These are phyloP conservation scores for Fraxinus excelsior DNA, from an alignment of 257 asterid genomes.

Conservation along the genomic window DNA sequence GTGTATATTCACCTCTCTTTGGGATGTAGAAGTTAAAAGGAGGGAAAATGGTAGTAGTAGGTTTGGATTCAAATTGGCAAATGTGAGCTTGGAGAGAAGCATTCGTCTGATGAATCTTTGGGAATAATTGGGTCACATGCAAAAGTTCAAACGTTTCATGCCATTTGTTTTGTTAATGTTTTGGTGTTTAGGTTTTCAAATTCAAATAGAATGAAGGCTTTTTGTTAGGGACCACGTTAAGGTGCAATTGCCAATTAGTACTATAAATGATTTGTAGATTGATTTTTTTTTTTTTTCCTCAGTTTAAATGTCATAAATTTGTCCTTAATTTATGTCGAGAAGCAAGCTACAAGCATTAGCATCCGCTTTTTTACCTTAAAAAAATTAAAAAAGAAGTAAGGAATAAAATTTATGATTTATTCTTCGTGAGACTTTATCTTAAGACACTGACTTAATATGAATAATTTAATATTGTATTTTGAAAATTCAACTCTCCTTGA, in stretches of 20 bases:
- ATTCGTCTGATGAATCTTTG: neutral
- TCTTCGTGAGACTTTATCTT: too few species aligned
- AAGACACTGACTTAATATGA: too few species aligned
- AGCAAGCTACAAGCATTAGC: too few species aligned
- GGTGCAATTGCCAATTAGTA: neutral
- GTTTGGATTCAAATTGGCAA: slow-evolving; percentile 2
- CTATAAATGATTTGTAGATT: neutral
- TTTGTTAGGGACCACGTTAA: neutral
- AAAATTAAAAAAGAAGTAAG: too few species aligned
- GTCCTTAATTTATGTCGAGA: too few species aligned
- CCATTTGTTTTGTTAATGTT: neutral
- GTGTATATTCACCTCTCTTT: neutral
- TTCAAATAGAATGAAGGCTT: neutral
- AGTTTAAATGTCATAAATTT: too few species aligned
- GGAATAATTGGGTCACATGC: slow-evolving; percentile 2
- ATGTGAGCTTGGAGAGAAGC: neutral
- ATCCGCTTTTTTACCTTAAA: too few species aligned
- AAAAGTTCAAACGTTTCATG: neutral
- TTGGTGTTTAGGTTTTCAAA: neutral
- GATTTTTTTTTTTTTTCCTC: neutral
- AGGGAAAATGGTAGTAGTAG: neutral
- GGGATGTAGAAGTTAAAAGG: neutral
- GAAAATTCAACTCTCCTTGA: too few species aligned
- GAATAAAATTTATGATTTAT: too few species aligned
- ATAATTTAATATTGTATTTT: too few species aligned